Base-by-base conservation (phyloP, 164 flowering plant species). In the Akebia trifoliata region DNA sequence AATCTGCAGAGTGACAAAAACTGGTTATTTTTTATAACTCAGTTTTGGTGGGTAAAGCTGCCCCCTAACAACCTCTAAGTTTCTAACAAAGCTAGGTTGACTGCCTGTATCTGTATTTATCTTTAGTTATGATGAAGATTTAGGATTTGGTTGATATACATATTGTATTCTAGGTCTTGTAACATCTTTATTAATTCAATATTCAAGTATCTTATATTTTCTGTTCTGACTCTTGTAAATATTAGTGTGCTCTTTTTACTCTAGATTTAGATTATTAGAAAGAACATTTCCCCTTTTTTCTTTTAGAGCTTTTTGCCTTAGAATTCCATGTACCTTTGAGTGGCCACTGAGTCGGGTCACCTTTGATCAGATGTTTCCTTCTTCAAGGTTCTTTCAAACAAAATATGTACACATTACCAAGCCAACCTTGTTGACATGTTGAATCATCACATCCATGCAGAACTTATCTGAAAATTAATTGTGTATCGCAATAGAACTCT, bases 1-100 rank as follows among this genome's bases (percentile, higher is more conserved):
- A 73, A 63, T 68, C 69, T 4, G 66, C 74, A 3, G 57, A 73
- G 20, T 75, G 50, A 78, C n/a, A 46, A 68, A 4, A 21, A 45
- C 24, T 22, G 36, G 29, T 51, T 60, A 42, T 44, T 46, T 22
- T n/a, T 17, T 7, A 18, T 47, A 36, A 54, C 59, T 49, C 46
- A 9, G 30, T 38, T 49, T 9, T 38, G 4, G 38, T 40, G 44
- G 10, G 37, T 40, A 14, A 38, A 48, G 58, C 31, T 43, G 32
- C 42, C 15, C 18, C 25, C 12, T 7, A 18, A 6, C 6, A 22
- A 24, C n/a, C 34, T 49, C 2, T 18, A 36, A 1, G 21, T 52
- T 61, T 44, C 58, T 31, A 25, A 52, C 37, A 8, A 30, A 25
- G 31, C 26, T 43, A 44, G 35, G 31, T 32, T 24, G 34, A 36